Evolutionary conservation across 2,329 filamentous ascomycete genomes (phyloP).

Genomic region (Clonostachys rosea): DNA sequence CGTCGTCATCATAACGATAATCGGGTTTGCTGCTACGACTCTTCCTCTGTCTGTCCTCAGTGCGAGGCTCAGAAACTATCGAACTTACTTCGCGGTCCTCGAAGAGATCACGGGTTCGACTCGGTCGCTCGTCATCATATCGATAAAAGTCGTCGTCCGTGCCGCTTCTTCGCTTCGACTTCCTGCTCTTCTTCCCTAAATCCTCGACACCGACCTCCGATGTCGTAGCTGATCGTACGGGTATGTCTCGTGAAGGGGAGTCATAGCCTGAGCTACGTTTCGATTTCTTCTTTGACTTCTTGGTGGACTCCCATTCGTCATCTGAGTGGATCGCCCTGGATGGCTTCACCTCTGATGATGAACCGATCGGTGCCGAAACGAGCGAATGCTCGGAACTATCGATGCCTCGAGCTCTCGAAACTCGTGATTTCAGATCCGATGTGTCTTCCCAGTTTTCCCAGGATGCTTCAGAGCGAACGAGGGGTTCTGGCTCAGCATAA

Average conservation of each 20-base stretch:
- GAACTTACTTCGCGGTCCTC: constrained; percentile 44
- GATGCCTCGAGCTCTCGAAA: constrained; percentile 16
- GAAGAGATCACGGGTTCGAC: constrained; percentile 30
- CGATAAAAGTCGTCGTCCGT: constrained; percentile 26
- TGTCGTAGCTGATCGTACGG: constrained; percentile 20
- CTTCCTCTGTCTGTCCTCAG: constrained; percentile 13
- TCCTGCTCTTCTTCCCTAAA: constrained; percentile 31
- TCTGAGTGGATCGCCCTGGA: constrained; percentile 7
- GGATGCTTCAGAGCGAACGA: constrained; percentile 8
- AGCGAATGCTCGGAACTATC: constrained; percentile 14
- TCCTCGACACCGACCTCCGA: constrained; percentile 30
- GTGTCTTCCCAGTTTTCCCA: constrained; percentile 17
- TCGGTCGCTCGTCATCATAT: constrained; percentile 27
- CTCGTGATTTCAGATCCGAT: constrained; percentile 24
- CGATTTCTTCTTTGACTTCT: constrained; percentile 23
- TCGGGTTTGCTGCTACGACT: constrained; percentile 11
- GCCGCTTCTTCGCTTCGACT: constrained; percentile 28
- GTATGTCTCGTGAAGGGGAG: constrained; percentile 23
- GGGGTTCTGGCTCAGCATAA: constrained; percentile 8
- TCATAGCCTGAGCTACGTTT: constrained; percentile 19
- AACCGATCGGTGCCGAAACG: constrained; percentile 19
- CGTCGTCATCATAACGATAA: constrained; percentile 38
- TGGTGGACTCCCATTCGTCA: constrained; percentile 28
- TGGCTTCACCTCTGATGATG: constrained; percentile 14
- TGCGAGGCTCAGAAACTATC: constrained; percentile 38